Conservation (phyloP, 164 flowering plant genomes). For the Magnolia officinalis region DNA sequence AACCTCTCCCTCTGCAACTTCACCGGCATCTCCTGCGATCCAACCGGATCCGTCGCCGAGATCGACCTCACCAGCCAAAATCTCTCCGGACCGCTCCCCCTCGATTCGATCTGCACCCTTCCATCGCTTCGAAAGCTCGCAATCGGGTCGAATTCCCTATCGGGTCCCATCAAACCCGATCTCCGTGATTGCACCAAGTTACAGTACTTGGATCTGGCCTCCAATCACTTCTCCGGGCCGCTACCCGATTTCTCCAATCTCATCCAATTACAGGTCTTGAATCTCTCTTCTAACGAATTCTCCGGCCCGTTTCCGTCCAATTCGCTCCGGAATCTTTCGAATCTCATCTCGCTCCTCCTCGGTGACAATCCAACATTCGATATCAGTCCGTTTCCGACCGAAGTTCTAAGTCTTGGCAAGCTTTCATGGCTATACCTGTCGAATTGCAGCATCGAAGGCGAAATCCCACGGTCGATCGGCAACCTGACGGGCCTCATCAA, state of each 20-base stretch:
- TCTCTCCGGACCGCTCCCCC: slow-evolving; percentile 39
- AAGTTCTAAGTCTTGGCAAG: slow-evolving; percentile 41
- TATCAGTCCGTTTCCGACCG: slow-evolving; percentile 41
- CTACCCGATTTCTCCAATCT: slow-evolving; percentile 54
- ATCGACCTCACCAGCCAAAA: slow-evolving; percentile 33
- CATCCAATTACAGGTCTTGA: slow-evolving; percentile 26
- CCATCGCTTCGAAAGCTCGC: slow-evolving; percentile 37
- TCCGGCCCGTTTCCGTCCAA: slow-evolving; percentile 64
- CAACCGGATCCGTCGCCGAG: slow-evolving; percentile 28
- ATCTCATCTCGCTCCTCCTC: slow-evolving; percentile 36
- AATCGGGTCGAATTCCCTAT: slow-evolving; percentile 39
- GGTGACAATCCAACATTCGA: slow-evolving; percentile 61
- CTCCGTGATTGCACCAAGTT: slow-evolving; percentile 42
- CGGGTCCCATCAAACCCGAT: slow-evolving; percentile 35
- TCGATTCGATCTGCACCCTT: slow-evolving; percentile 50
- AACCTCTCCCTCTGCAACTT: slow-evolving; percentile 36
- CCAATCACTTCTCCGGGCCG: slow-evolving; percentile 38
- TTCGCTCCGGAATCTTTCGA: slow-evolving; percentile 39
- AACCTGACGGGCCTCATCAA: slow-evolving; percentile 45
- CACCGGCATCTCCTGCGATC: slow-evolving; percentile 52
- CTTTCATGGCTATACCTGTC: slow-evolving; percentile 60
- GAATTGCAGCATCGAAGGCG: slow-evolving; percentile 58
- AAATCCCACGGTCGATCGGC: slow-evolving; percentile 60
- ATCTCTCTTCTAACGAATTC: slow-evolving; percentile 44
- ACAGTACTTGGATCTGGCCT: slow-evolving; percentile 46